Base-by-base conservation (phyloP, 176 grass and related monocot species). In the Poa annua region DNA sequence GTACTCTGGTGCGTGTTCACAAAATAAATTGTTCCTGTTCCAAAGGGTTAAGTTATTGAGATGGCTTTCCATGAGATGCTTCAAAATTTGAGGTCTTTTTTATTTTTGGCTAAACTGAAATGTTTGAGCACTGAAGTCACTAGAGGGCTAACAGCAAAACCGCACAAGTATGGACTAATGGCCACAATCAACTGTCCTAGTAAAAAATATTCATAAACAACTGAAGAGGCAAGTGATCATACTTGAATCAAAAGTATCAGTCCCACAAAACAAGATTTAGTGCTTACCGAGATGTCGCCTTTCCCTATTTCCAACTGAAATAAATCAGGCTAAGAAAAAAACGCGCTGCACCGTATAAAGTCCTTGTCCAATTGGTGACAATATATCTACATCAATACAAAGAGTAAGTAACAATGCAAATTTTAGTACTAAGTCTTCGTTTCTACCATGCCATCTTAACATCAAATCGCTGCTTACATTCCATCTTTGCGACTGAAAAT, bases 211-310 rank as follows among this genome's bases (percentile, higher is more conserved):
- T 53, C 49, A 85, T 64, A 36, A 44, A 32, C 32, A 77, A 55
- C 6, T 61, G 1, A 16, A 14, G 5, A 63, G 20, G 20, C 3
- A 52, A 61, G 13, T 39, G n/a, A 42, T 63, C 51, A 32, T 71
- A 66, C 54, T 81, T 70, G 15, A 49, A n/a, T 24, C 75, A 76
- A 72, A 76, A 81, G 48, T 73, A 1, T 2, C 3, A 25, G 3
- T 29, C 32, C n/a, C 24, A 45, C 49, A 39, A 74, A 62, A 51
- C 7, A 83, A 32, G 57, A 51, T 13, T 59, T 57, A 75, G 36
- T 56, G n/a, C 84, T 78, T 79, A 90, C 88, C 88, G 39, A 66
- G 16, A 79, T 56, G 80, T 17, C 19, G 6, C 11, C 29, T 86
- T 52, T 66, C 88, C 64, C 73, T 83, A 83, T 79, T 62, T 48